These are phyloP conservation scores for Forsythia suspensa DNA, from an alignment of 257 asterid genomes.

Conservation along the genomic window DNA sequence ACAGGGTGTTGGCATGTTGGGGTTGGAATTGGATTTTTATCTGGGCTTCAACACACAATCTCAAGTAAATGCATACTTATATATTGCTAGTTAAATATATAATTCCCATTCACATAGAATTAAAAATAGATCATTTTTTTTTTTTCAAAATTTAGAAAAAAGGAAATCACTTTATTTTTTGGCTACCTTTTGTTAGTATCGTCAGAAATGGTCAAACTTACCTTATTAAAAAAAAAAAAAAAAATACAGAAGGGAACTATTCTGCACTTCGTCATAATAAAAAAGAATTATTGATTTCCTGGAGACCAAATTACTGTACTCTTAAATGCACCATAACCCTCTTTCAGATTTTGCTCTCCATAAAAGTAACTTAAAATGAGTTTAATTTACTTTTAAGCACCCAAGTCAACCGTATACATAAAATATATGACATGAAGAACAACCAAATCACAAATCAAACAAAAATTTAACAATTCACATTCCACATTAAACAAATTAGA, in stretches of 20 bases:
- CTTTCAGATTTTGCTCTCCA: background rate
- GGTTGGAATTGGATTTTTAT: background rate
- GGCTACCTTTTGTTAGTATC: background rate
- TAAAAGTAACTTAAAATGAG: background rate
- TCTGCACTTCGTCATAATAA: background rate
- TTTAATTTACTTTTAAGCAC: background rate
- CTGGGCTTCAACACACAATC: background rate
- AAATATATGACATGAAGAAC: background rate
- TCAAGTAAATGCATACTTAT: background rate
- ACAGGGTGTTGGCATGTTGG: background rate
- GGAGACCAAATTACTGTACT: background rate
- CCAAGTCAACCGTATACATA: too few species aligned
- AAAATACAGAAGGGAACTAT: background rate
- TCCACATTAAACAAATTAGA: too few species aligned
- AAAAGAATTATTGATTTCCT: background rate
- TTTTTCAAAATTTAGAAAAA: background rate
- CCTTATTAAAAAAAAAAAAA: background rate
- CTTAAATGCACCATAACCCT: background rate
- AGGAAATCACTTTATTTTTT: background rate
- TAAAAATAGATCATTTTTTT: background rate
- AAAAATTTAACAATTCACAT: background rate
- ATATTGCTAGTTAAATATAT: background rate
- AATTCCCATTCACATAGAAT: background rate
- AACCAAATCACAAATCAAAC: background rate
- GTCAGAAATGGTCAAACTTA: background rate